Base-by-base conservation (phyloP, 2,329 filamentous ascomycete genomes). In the Sporothrix brasiliensis region DNA sequence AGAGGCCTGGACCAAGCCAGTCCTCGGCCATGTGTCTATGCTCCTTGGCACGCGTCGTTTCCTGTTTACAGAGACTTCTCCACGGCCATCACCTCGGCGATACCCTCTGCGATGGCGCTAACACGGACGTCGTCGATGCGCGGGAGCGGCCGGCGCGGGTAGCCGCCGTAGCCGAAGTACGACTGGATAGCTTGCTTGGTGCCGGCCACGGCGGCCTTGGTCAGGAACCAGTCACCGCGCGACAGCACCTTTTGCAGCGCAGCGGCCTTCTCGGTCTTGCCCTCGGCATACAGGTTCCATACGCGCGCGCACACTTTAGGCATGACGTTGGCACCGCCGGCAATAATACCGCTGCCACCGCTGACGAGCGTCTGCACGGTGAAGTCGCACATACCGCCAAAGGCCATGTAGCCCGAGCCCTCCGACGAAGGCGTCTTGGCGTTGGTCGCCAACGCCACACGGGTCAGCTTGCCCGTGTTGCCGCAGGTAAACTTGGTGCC, bases 401-500 rank as follows among this genome's bases (percentile, higher is more conserved):
- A 93, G 24, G 92, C 92, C 87, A 95, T 91, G 83, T 94, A 96
- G 13, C 88, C 88, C 24, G 84, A 87, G 47, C 87, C 87, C 72
- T 85, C 82, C 9, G 80, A 78, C 72, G 78, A 81, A 13, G 90
- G 88, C 0, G 90, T 93, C 79, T 89, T 88, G 70, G 92, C 92
- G 75, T 91, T 83, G 63, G 90, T 88, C 60, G 88, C 92, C 16
- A 86, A 81, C 7, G 92, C 92, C 4, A 97, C 92, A 44, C 93
- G 89, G 14, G 92, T 94, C 74, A 96, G 86, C 82, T 96, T 97
- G 74, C 93, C 93, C 0, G 92, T 95, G 83, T 92, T 95, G 74
- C 92, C 93, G 79, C 92, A 96, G 53, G 93, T 97, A 84, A 97
- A 96, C 80, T 97, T 97, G 69, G 92, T 94, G 73, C 93, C 93